Conservation (phyloP, 768 basidiomycete genomes). For the Lactarius tabidus region DNA sequence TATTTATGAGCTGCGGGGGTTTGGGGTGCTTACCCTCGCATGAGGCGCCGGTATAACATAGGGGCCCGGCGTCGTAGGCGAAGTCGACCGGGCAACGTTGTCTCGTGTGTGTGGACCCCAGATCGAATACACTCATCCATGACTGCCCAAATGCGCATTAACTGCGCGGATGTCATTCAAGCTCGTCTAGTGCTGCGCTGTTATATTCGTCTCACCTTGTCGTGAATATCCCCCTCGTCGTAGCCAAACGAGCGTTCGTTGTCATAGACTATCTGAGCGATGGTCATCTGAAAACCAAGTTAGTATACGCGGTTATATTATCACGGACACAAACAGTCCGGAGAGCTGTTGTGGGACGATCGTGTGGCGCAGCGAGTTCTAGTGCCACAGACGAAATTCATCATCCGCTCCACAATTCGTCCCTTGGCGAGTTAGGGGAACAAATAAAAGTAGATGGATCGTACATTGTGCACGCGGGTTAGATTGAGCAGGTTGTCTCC, state of each 20-base stretch:
- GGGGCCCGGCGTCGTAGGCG: constrained; percentile 79
- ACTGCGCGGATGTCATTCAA: constrained; percentile 29
- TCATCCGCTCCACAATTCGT: not conserved
- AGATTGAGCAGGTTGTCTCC: constrained; percentile 70
- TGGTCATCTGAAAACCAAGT: constrained; percentile 61
- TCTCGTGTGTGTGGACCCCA: constrained; percentile 77
- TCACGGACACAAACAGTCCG: constrained; percentile 1
- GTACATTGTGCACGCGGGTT: constrained; percentile 78
- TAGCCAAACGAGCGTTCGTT: constrained; percentile 84
- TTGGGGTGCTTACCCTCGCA: constrained; percentile 64
- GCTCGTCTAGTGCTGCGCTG: not conserved
- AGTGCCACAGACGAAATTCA: not conserved
- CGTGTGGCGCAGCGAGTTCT: not conserved
- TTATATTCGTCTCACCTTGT: constrained; percentile 48
- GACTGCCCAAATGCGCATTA: constrained; percentile 81
- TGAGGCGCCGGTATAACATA: constrained; percentile 82
- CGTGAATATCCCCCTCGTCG: constrained; percentile 67
- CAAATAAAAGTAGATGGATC: constrained; percentile 29
- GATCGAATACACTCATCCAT: constrained; percentile 90
- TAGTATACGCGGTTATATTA: not conserved
- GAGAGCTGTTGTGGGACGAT: not conserved
- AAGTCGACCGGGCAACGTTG: constrained; percentile 83
- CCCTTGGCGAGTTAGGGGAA: not conserved
- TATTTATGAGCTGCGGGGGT: constrained; percentile 9
- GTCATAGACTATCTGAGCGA: constrained; percentile 90